Base-by-base conservation (phyloP, 1,139 yeast genomes). In the Entelexis paramagnoliae region DNA sequence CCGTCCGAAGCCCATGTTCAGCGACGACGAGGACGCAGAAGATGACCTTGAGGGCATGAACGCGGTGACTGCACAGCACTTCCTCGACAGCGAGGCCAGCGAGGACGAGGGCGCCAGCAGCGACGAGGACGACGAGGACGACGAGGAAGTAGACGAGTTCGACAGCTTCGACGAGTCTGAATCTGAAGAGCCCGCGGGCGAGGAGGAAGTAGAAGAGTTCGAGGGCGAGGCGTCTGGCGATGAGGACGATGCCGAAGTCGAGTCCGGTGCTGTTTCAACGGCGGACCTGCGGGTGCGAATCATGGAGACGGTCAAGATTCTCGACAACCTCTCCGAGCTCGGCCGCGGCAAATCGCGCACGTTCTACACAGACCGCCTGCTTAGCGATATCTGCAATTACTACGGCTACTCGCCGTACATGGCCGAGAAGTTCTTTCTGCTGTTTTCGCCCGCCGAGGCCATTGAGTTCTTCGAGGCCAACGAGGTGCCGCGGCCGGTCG, bases 401-500 rank as follows among this genome's bases (percentile, higher is more conserved):
- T 93, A 89, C 65, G 98, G 98, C n/a, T 93, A 93, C 71, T 79
- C 91, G n/a, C 85, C 81, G 62, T 88, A 83, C 66, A 76, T 93
- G 63, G 98, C 98, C 29, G 96, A 88, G 64, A 89, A 89, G 68
- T 75, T 91, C 56, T 88, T 88, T 72, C 80, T 88, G 63, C 74
- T 91, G 57, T 93, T 93, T 67, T 79, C 93, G 16, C 97, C 97
- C 36, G 76, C 91, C 17, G 99, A 93, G 72, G 98, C 98, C 17
- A 79, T 93, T 77, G 98, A 91, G 68, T 93, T 93, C 66, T 93
- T 93, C 62, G 98, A 93, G 72, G 97, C 98, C 46, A 91, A 91
- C 70, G 99, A 93, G 72, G 86, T 89, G 54, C 85, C 95, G 34
- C 79, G 99, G 68, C 99, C 99, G 45, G 77, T 91, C 54, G 91